Conservation (phyloP, 2,329 filamentous ascomycete genomes). For the Ophiostoma ulmi region DNA sequence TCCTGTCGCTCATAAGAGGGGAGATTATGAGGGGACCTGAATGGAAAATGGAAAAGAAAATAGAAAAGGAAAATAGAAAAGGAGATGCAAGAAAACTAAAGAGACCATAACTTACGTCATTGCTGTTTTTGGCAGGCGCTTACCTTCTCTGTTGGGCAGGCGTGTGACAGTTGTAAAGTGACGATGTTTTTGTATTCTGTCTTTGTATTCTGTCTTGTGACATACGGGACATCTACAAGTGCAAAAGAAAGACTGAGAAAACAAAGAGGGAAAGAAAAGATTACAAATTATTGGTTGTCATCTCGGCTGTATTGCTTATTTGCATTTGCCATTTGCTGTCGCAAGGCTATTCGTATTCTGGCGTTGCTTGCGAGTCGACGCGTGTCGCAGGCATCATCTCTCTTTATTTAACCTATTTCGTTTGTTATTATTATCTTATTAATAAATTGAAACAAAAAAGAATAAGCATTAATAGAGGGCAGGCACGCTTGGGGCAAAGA, state of each 20-base stretch:
- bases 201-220: too few relatives aligned
- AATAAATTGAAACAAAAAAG: too few relatives aligned
- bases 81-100: too few relatives aligned
- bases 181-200: not conserved
- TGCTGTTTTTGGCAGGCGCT: slow-evolving; percentile 1
- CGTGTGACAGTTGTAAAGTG: not conserved
- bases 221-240: too few relatives aligned
- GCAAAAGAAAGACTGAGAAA: too few relatives aligned
- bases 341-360: not conserved
- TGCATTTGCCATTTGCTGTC: not conserved
- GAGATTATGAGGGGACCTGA: not conserved
- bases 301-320: not conserved
- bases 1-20: not conserved
- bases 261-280: not conserved
- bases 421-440: not conserved
- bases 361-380: slow-evolving; percentile 13
- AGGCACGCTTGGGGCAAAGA: not conserved
- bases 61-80: not conserved
- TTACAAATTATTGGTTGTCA: not conserved
- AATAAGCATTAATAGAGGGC: not conserved
- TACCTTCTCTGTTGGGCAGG: too few relatives aligned
- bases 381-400: not conserved
- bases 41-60: not conserved
- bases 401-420: too few relatives aligned
- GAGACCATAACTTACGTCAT: not conserved